Evolutionary conservation across 257 asterid genomes (phyloP).

Genomic region (Leonotis leonurus): DNA sequence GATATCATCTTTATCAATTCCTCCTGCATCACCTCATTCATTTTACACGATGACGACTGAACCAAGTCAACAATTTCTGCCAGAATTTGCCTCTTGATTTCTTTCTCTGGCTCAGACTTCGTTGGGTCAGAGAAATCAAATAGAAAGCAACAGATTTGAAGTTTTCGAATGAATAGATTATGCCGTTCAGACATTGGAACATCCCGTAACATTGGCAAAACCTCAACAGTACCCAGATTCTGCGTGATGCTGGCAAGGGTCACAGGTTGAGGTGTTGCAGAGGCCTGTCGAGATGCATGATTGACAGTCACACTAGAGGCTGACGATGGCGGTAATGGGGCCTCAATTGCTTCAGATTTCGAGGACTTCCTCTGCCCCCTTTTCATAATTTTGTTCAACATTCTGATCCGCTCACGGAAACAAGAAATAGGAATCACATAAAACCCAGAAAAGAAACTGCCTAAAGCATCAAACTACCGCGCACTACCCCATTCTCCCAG

Average conservation of each 20-base stretch:
- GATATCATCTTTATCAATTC: conserved; percentile 73
- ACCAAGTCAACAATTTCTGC: conserved; percentile 70
- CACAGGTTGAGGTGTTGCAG: conserved; percentile 33
- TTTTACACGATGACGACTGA: conserved; percentile 57
- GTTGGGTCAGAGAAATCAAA: conserved; percentile 61
- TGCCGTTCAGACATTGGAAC: conserved; percentile 71
- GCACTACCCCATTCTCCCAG: conserved; percentile 17
- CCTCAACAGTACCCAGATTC: conserved; percentile 53
- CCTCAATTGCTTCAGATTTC: conserved; percentile 48
- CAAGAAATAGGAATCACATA: background rate
- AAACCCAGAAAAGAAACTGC: background rate
- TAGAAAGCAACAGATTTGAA: conserved; percentile 55
- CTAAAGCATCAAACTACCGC: conserved; percentile 8
- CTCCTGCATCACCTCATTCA: conserved; percentile 92
- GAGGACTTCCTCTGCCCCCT: conserved; percentile 49
- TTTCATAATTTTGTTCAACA: conserved; percentile 63
- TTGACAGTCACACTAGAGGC: conserved; percentile 36
- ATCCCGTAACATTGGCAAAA: conserved; percentile 64
- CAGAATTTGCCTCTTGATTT: conserved; percentile 88
- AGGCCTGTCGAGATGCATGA: conserved; percentile 39
- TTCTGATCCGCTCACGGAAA: conserved; percentile 14
- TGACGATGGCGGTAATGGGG: conserved; percentile 34
- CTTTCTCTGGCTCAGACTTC: conserved; percentile 64
- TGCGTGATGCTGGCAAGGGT: conserved; percentile 46
- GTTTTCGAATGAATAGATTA: conserved; percentile 55